Evolutionary conservation across 2,329 filamentous ascomycete genomes (phyloP).

Genomic region (Curvularia verruculosa): DNA sequence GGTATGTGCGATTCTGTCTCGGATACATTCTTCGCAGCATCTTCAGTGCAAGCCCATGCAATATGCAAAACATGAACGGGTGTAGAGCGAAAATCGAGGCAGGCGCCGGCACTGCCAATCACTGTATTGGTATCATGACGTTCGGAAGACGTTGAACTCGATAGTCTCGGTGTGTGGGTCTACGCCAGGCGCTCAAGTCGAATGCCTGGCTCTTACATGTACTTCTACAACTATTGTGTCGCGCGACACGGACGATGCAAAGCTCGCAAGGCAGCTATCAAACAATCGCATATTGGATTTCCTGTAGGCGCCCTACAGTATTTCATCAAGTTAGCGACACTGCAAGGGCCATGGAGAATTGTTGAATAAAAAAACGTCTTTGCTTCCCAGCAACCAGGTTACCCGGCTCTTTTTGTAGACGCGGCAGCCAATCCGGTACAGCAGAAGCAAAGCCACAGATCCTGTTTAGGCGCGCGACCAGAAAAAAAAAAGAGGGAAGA

Average conservation of each 20-base stretch:
- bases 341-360: conserved; percentile 10
- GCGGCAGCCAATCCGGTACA: background rate
- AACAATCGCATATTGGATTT: background rate
- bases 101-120: conserved; percentile 16
- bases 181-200: conserved; percentile 1
- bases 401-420: conserved; percentile 9
- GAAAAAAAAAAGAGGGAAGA: conserved; percentile 2
- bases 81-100: conserved; percentile 17
- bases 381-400: conserved; percentile 12
- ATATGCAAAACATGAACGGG: conserved; percentile 20
- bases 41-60: background rate
- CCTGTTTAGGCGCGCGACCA: background rate
- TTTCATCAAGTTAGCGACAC: conserved; percentile 29
- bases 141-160: conserved; percentile 20
- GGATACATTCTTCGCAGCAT: conserved; percentile 1
- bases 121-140: conserved; percentile 17
- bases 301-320: conserved; percentile 11
- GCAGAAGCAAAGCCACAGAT: background rate
- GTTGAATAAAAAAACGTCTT: conserved; percentile 19
- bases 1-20: conserved; percentile 1
- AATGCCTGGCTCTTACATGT: conserved; percentile 32
- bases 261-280: conserved; percentile 11
- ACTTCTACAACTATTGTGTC: conserved; percentile 38
- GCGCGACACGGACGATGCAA: conserved; percentile 26
- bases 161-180: conserved; percentile 3